Conservation (phyloP, 257 asterid species). For the Coffea canephora region DNA sequence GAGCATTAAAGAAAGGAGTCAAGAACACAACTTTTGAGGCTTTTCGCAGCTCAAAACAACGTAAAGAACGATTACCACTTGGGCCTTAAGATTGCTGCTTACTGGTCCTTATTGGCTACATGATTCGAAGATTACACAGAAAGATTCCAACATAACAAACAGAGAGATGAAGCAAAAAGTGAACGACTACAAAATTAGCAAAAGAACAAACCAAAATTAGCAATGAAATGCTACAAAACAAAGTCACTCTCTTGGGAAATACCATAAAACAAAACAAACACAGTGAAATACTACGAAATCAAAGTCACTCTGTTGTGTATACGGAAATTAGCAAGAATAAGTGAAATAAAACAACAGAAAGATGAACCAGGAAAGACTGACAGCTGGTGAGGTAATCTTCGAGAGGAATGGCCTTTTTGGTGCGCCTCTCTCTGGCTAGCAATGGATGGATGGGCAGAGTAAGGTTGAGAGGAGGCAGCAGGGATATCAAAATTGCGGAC, state of each 20-base stretch:
- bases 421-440: constrained; percentile 91
- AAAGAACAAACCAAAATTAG: too few species aligned
- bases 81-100: background rate
- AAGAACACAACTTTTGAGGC: background rate
- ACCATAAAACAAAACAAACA: too few species aligned
- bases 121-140: background rate
- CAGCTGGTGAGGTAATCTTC: constrained; percentile 67
- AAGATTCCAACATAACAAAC: background rate
- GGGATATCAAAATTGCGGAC: constrained; percentile 56
- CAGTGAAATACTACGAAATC: too few species aligned
- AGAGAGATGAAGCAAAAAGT: too few species aligned
- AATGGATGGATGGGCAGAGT: constrained; percentile 48
- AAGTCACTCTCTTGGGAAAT: too few species aligned
- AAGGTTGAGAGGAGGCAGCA: constrained; percentile 43
- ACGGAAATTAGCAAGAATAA: too few species aligned
- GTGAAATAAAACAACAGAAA: constrained; percentile 4
- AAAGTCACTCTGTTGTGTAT: too few species aligned
- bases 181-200: too few species aligned
- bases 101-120: too few species aligned
- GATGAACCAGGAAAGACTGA: constrained; percentile 23
- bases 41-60: background rate
- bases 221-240: too few species aligned
- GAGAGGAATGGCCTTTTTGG: constrained; percentile 62
- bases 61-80: background rate
- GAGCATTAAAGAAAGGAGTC: too few species aligned